Base-by-base conservation (phyloP, 176 grass and related monocot genomes). In the Rhynchospora pubera region DNA sequence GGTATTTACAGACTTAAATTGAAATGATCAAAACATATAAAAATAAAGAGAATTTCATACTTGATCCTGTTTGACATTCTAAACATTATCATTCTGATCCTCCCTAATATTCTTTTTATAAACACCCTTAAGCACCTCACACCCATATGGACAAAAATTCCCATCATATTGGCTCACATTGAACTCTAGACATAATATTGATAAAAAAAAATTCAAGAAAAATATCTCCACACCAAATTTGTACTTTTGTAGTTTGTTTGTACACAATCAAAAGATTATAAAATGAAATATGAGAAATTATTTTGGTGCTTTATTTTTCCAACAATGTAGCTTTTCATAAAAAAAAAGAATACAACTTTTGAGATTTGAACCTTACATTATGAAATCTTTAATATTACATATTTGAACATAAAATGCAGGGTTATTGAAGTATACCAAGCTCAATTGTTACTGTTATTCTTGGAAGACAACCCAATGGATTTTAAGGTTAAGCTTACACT, bases 1-100 rank as follows among this genome's bases (percentile, higher is more conserved):
- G 32, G 12, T 50, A 42, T 77, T 18, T 78, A 74, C 47, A 5
- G 11, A 77, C 34, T 23, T 24, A 78, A 56, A 79, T 34, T 52
- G 28, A 87, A 19, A 79, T 56, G 32, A 15, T 42, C 69, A 63
- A 50, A 47, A 66, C 59, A 69, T n/a, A 57, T 58, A 65, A 60
- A 86, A 21, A 6, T 28, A 28, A 60, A n/a, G 42, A 67, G 39
- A 5, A 39, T 39, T 39, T 5, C 3, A 39, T 39, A 5, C 34
- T 39, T 39, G 34, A 39, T 39, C 34, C 34, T 39, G 34, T 39
- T 5, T 39, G 34, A 39, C 3, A 39, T 2, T 39, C 0, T 39
- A 39, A 39, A 39, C 2, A 39, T 39, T 1, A 39, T 2, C 34
- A 39, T 39, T 4, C 34, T 39, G 34, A 39, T 39, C 34, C 34